These are phyloP conservation scores for Sorghum bicolor DNA, from an alignment of 176 grass and related monocot genomes.

Conservation along the genomic window Sorghum_bicolor_NCBIv3 NC_012878.2:43078501-43079000, in stretches of 20 bases:
- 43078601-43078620: neutral
- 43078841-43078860: neutral
- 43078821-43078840: neutral
- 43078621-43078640: neutral
- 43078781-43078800: neutral
- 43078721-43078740: neutral
- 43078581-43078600: neutral
- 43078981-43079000: slow-evolving; percentile 82
- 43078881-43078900: slow-evolving; percentile 5
- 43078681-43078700: neutral
- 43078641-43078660: neutral
- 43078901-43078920: slow-evolving; percentile 53
- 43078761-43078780: slow-evolving; percentile 2
- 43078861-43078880: slow-evolving; percentile 3
- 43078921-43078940: slow-evolving; percentile 83
- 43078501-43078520: neutral
- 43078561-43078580: neutral
- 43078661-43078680: neutral
- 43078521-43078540: slow-evolving; percentile 6
- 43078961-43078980: slow-evolving; percentile 86
- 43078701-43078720: neutral
- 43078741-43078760: neutral
- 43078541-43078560: neutral
- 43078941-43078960: slow-evolving; percentile 81
- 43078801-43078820: neutral